A percentile compares a stretch with the other conserved stretches of the same genome.
These are phyloP conservation scores for Phytophthora lateralis DNA, from an alignment of 352 stramenopile genomes.

Conservation along the genomic window DNA sequence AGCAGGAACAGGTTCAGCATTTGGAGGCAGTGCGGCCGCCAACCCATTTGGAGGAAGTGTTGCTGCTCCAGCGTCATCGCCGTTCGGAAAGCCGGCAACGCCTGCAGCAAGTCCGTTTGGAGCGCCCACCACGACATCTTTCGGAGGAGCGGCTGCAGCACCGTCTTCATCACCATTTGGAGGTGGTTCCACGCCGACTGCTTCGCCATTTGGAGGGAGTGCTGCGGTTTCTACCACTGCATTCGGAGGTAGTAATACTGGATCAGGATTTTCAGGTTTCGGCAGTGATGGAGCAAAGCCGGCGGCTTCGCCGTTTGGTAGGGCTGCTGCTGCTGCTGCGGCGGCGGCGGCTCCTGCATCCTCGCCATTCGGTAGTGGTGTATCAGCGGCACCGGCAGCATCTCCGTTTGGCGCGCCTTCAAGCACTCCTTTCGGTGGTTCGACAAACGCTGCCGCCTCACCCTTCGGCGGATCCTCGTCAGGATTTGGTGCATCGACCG, in stretches of 20 bases:
- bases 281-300: constrained; percentile 10
- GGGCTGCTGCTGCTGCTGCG: constrained; percentile 1
- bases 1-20: constrained; percentile 12
- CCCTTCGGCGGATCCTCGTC: constrained; percentile 24
- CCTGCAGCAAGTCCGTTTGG: constrained; percentile 45
- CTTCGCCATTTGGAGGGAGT: constrained; percentile 32
- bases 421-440: constrained; percentile 25
- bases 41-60: constrained; percentile 32
- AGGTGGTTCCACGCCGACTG: constrained; percentile 7
- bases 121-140: constrained; percentile 21
- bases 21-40: constrained; percentile 20
- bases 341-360: constrained; percentile 12
- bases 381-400: constrained; percentile 2
- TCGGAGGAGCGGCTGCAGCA: constrained; percentile 27
- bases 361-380: constrained; percentile 24
- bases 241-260: constrained; percentile 19
- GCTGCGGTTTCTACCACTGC: constrained; percentile 5
- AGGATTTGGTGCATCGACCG: constrained; percentile 21
- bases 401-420: constrained; percentile 34
- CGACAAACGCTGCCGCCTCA: constrained; percentile 12
- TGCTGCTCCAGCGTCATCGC: constrained; percentile 27
- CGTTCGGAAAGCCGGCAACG: constrained; percentile 32
- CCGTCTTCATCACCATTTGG: constrained; percentile 36
- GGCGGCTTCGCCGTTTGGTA: constrained; percentile 29
- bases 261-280: constrained; percentile 14